Evolutionary conservation across 805 yeast genomes (phyloP), one percentile per base, ranked within the genome.

Genomic region (Saccharomycopsis guyanensis): DNA sequence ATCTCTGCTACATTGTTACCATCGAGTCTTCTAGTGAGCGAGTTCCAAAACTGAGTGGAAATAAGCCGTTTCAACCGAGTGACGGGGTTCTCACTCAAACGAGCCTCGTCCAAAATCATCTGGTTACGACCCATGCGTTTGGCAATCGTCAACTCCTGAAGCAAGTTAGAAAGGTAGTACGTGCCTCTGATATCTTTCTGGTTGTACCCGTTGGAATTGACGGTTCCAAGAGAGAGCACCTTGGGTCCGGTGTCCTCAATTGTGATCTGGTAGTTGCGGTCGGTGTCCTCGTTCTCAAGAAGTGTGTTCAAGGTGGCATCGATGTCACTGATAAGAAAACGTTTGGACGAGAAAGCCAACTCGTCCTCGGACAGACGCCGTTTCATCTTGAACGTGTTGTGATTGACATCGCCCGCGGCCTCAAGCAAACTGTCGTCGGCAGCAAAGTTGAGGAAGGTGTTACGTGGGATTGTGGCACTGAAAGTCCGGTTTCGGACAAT

Each of bases 71-170:
- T 70, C 61, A 88, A 70, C 49, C 96, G 70, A 46, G 71, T 72
- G 4, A 87, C 95, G 0, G 97, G 97, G 58, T 86, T 86, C 63
- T 88, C 96, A 59, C 78, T 83, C 48, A 89, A 70, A 51, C 95
- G 65, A 6, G 80, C 82, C 60, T 88, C 96, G 61, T 87, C 96
- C 50, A 88, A 64, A 42, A 85, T 70, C 70, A 87, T 78, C 57
- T 79, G 83, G 52, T 77, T 79, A 52, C 91, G 72, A 6, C 95
- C 95, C 60, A 80, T 75, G 47, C 83, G 68, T 59, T 84, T 78
- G 12, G 96, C 96, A 51, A 87, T 78, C 0, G 96, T 86, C 53
- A 88, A 69, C 63, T 88, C 97, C 65, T 88, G 96, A 46, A 88
- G 69, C 34, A 89, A 64, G 62, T 89, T 89, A 0, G 93, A 81